Base-by-base conservation (phyloP, 2,329 filamentous ascomycete species). In the Penicillium sp. region DNA sequence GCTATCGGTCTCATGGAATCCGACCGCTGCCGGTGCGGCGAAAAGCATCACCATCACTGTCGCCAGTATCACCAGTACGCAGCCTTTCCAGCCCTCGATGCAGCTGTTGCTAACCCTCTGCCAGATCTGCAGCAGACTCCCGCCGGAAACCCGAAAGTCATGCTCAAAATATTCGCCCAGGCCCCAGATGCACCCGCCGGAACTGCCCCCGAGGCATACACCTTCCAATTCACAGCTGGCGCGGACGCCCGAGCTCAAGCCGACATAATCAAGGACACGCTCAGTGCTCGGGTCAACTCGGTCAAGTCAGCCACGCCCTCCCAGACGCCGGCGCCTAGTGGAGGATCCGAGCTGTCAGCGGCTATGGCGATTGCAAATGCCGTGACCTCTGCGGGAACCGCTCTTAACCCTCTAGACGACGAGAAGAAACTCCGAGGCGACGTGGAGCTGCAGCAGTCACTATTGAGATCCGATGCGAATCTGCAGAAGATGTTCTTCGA, bases 111-210 rank as follows among this genome's bases (percentile, higher is more conserved):
- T 58, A 42, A 54, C 31, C 42, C 18, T 53, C 24, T 42, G 16
- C 18, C 47, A 94, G 91, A 97, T 76, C 84, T 99, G 46, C 93
- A 99, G 74, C 93, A 97, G 73, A 97, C 94, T 1, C 92, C 94
- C 11, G 91, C 91, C 56, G 87, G 82, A n/a, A 87, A 86, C 34
- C 80, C 91, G 16, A 97, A 96, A 80, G 92, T 96, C 49, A 96
- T 96, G 82, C 83, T 97, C 56, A 96, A 94, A 73, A 88, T 99
- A 52, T 90, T 97, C 64, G 89, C 89, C 58, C 89, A 92, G 70
- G 75, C 84, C 40, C 75, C 84, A 21, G 67, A 71, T 34, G 55
- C 67, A 14, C 55, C 63, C 4, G 64, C 70, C 3, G 64, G 65
- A 10, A 65, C 56, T 5, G 59, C 67, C 3, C 78, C 90, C 16